Conservation (phyloP, 495 filamentous ascomycete species). For the Parathielavia hyrcaniae region DNA sequence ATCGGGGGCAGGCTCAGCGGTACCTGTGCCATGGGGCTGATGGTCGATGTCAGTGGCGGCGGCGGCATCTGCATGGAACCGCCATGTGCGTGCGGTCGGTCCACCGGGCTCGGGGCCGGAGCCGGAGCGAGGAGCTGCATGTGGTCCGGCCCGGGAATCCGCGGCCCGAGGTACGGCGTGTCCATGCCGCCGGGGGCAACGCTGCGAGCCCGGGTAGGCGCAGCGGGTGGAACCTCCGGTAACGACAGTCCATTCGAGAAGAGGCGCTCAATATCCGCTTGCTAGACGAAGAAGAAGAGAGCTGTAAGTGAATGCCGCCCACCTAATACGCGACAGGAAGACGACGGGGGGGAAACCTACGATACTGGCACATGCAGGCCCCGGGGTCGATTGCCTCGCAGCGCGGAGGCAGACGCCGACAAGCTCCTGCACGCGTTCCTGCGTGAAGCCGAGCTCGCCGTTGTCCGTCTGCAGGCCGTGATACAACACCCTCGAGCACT, state of each 20-base stretch:
- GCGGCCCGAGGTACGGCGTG: slow-evolving; percentile 17
- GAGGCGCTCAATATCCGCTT: slow-evolving; percentile 42
- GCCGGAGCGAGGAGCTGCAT: background rate
- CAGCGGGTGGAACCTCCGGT: slow-evolving; percentile 7
- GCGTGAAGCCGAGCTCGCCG: slow-evolving; percentile 24
- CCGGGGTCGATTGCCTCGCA: slow-evolving; percentile 25
- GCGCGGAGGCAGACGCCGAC: slow-evolving; percentile 27
- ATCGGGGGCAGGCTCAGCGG: slow-evolving; percentile 8
- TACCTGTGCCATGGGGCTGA: slow-evolving; percentile 1
- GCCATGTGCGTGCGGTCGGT: background rate
- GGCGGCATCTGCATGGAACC: slow-evolving; percentile 4
- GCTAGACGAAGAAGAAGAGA: slow-evolving; percentile 20
- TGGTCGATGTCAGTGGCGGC: background rate
- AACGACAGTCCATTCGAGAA: slow-evolving; percentile 33
- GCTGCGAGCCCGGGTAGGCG: slow-evolving; percentile 8
- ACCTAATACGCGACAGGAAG: background rate
- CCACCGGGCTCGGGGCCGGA: background rate
- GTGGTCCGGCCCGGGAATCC: background rate
- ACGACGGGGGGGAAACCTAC: slow-evolving; percentile 36
- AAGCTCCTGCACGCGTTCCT: slow-evolving; percentile 28
- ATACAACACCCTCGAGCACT: slow-evolving; percentile 42
- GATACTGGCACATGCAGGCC: slow-evolving; percentile 36
- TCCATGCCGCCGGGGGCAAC: slow-evolving; percentile 7
- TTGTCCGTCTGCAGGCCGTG: slow-evolving; percentile 28
- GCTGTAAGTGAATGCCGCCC: slow-evolving; percentile 12